A percentile compares a stretch with the other conserved stretches of the same genome.
Conservation (phyloP, 495 filamentous ascomycete genomes). For the Lichina pygmaea region DNA sequence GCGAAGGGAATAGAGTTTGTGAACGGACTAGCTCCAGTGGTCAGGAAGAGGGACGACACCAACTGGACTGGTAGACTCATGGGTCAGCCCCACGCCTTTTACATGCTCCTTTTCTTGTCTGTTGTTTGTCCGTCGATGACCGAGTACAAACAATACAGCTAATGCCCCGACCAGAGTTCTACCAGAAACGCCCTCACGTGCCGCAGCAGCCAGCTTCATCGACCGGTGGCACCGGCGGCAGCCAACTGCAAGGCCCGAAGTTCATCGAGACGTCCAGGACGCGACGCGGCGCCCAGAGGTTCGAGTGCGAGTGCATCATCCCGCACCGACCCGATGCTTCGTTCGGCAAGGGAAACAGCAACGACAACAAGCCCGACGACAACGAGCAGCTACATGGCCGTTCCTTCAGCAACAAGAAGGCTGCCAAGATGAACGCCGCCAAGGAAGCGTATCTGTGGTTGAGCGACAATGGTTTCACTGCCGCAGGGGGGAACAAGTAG, state of each 20-base stretch:
- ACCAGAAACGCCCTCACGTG: not conserved
- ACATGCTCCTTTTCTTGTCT: not conserved
- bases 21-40: not conserved
- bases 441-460: slow-evolving; percentile 7
- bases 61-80: not conserved
- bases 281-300: too few species aligned
- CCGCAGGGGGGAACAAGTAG: not conserved
- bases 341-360: not conserved
- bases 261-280: too few species aligned
- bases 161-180: not conserved
- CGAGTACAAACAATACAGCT: too few species aligned
- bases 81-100: not conserved
- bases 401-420: slow-evolving; percentile 10
- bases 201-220: too few species aligned
- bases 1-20: not conserved
- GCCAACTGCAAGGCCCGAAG: too few species aligned
- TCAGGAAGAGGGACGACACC: not conserved
- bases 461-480: slow-evolving; percentile 2
- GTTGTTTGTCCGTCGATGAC: too few species aligned
- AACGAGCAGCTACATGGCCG: not conserved
- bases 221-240: too few species aligned
- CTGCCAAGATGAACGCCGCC: slow-evolving; percentile 7
- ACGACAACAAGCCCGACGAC: not conserved
- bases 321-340: not conserved
- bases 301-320: not conserved